Percentiles rank a stretch among this genome's conserved stretches.
These are phyloP conservation scores for Carex pumila DNA, from an alignment of 176 grass and related monocot genomes.

Conservation along the genomic window DNA sequence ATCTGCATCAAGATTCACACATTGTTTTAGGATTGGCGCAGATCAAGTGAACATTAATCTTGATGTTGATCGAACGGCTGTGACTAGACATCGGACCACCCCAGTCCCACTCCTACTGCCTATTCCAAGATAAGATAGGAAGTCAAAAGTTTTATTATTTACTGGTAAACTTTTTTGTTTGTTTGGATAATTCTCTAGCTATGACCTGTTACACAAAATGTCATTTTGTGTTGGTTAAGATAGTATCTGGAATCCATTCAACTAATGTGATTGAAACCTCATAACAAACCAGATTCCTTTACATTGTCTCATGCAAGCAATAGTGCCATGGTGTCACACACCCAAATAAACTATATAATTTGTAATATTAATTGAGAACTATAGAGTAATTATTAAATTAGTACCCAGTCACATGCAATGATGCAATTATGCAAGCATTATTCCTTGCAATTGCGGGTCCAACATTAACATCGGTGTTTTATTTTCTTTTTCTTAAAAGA, in stretches of 20 bases:
- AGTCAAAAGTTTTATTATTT: not conserved
- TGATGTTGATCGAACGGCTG: too few species aligned
- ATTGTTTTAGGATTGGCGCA: too few species aligned
- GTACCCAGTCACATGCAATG: not conserved
- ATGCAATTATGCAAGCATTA: not conserved
- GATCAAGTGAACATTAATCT: too few species aligned
- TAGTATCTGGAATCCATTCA: not conserved
- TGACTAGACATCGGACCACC: too few species aligned
- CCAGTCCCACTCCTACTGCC: too few species aligned
- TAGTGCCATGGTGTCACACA: not conserved
- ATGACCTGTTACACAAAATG: not conserved
- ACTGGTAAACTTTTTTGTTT: not conserved
- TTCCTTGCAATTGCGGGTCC: not conserved
- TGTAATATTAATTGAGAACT: not conserved
- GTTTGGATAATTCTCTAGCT: not conserved
- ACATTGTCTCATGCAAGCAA: not conserved
- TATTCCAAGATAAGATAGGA: not conserved
- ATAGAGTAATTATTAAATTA: not conserved
- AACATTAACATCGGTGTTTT: not conserved
- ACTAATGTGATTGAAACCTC: not conserved
- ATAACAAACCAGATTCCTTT: not conserved
- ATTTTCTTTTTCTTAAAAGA: not conserved
- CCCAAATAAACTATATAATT: not conserved
- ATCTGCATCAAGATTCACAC: too few species aligned
- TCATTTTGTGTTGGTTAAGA: not conserved